Conservation (phyloP, 2,329 filamentous ascomycete species). For the Boeremia lycopersici region DNA sequence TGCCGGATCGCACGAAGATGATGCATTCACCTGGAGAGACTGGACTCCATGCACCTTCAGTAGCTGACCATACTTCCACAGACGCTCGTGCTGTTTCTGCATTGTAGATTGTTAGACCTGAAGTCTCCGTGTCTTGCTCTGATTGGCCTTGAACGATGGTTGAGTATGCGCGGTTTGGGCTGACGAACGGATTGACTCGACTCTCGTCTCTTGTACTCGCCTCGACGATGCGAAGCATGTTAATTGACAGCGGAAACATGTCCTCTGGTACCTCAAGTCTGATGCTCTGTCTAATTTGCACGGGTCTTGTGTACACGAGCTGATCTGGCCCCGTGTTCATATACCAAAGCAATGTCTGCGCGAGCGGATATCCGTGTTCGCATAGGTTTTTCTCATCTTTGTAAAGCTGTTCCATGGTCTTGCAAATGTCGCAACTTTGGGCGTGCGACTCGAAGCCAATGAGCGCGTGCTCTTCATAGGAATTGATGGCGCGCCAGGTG, state of each 20-base stretch:
- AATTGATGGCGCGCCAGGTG: constrained; percentile 22
- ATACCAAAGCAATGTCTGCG: constrained; percentile 25
- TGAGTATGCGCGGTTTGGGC: constrained; percentile 21
- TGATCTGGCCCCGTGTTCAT: constrained; percentile 32
- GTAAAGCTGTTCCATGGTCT: constrained; percentile 27
- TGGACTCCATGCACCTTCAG: constrained; percentile 15
- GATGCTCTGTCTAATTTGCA: constrained; percentile 11
- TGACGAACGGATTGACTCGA: constrained; percentile 28
- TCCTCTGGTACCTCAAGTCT: constrained; percentile 30
- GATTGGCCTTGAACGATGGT: constrained; percentile 6
- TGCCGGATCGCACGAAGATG: constrained; percentile 23
- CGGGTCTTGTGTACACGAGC: constrained; percentile 27
- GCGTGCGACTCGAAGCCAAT: constrained; percentile 38
- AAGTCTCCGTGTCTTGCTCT: constrained; percentile 1
- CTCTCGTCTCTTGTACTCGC: constrained; percentile 19
- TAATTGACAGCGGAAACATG: constrained; percentile 21
- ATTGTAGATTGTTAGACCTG: constrained; percentile 10
- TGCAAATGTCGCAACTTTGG: constrained; percentile 29
- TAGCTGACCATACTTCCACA: constrained; percentile 25
- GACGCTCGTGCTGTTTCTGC: constrained; percentile 23
- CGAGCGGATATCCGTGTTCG: constrained; percentile 26
- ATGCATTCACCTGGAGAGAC: constrained; percentile 21
- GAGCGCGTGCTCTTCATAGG: constrained; percentile 27
- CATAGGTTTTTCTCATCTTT: constrained; percentile 27
- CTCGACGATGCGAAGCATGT: constrained; percentile 29